Evolutionary conservation across 2,329 filamentous ascomycete species (phyloP).

Genomic region (Zymoseptoria passerinii): DNA sequence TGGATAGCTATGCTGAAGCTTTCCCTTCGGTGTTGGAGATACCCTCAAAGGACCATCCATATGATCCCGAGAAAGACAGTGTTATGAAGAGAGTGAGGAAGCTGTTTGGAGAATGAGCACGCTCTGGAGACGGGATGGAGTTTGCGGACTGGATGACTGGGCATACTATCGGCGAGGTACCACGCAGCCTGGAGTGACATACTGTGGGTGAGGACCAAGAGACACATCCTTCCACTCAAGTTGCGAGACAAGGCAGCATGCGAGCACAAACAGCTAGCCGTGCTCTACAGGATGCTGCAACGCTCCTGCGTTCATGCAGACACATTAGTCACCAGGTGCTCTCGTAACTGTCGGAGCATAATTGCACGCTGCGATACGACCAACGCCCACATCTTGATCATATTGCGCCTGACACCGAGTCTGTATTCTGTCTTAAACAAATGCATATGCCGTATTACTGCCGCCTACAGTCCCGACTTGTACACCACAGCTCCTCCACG

Average conservation of each 20-base stretch:
- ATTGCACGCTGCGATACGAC: not conserved
- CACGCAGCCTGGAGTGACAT: not conserved
- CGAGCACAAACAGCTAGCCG: not conserved
- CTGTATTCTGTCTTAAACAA: not conserved
- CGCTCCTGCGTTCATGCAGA: not conserved
- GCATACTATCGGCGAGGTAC: not conserved
- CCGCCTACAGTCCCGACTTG: conserved; percentile 19
- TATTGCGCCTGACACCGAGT: not conserved
- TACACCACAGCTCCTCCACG: conserved; percentile 25
- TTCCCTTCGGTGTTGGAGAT: conserved; percentile 97
- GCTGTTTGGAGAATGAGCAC: conserved; percentile 59
- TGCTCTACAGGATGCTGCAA: not conserved
- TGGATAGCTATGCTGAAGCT: conserved; percentile 86
- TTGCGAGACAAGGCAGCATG: not conserved
- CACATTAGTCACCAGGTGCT: not conserved
- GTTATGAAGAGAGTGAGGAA: conserved; percentile 79
- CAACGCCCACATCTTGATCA: not conserved
- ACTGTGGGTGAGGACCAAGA: not conserved
- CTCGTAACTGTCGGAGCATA: not conserved
- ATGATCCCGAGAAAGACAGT: conserved; percentile 98
- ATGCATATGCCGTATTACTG: not conserved
- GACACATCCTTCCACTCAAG: not conserved
- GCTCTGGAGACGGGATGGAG: not conserved
- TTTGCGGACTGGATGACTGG: not conserved
- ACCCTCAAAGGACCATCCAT: conserved; percentile 96